Percentiles rank a stretch among this genome's conserved stretches.
Evolutionary conservation across 176 grass and related monocot species (phyloP).

Genomic region (Musa acuminata): DNA sequence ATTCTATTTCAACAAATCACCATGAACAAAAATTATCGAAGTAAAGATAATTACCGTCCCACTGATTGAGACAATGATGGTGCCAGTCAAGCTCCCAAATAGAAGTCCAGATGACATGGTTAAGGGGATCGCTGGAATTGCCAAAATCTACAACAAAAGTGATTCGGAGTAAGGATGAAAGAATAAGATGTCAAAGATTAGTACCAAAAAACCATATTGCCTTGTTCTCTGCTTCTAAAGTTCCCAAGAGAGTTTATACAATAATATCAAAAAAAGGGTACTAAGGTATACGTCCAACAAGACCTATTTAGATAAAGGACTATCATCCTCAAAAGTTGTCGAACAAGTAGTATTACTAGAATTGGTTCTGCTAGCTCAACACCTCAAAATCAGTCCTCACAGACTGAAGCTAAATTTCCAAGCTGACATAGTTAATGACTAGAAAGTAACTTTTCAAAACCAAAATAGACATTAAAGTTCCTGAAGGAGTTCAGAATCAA

Average conservation of each 20-base stretch:
- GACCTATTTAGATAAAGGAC: background rate
- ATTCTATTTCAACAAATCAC: background rate
- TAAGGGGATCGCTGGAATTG: constrained; percentile 94
- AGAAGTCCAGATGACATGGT: constrained; percentile 93
- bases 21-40: background rate
- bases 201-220: background rate
- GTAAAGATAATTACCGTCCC: constrained; percentile 63
- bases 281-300: no score
- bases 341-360: background rate
- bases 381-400: no score
- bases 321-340: background rate
- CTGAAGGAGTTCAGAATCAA: background rate
- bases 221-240: background rate
- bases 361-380: background rate
- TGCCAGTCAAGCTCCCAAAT: constrained; percentile 78
- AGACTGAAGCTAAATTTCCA: background rate
- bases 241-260: background rate
- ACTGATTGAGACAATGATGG: constrained; percentile 86
- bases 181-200: background rate
- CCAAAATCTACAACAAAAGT: constrained; percentile 58
- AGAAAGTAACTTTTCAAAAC: background rate
- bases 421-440: background rate
- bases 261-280: no score
- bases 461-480: background rate
- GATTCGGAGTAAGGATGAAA: background rate